Evolutionary conservation across 495 filamentous ascomycete species (phyloP), one percentile per base, ranked within the genome.

Genomic region (Trichodelitschia bisporula): DNA sequence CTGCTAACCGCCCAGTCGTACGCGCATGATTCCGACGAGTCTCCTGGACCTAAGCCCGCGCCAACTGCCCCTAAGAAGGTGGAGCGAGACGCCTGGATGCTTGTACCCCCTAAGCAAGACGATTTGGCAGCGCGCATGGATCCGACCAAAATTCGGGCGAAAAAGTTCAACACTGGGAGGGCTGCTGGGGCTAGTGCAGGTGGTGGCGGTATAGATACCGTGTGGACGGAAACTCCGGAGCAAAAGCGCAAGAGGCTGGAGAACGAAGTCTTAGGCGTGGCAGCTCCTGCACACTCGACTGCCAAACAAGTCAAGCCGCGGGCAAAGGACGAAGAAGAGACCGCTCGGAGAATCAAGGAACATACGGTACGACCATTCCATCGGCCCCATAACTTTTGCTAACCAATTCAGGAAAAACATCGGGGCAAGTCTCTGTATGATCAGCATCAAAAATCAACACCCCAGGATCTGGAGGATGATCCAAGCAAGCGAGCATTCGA

Each of bases 181-280:
- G 61, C 60, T 2, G 58, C 60, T 4, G 29, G 29, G 14, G 6
- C 26, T 5, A 8, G 6, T 8, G 14, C 6, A 8, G 46, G 17
- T 3, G 42, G 25, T 10, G 40, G 47, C 1, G 57, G 71, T 33
- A 62, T 56, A 39, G 61, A 69, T 5, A 24, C 6, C 21, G 61
- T 82, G 15, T 97, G 86, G 86, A 79, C 77, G 0, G 86, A 97
- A 43, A 90, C 78, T 3, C 77, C 83, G 1, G 78, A 84, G 40
- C 64, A 93, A 45, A 89, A 86, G 44, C 64, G 70, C 31, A 66
- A 72, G 43, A 58, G 86, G 12, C 49, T 97, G 3, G 69, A 69
- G 40, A 69, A 91, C 48, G 67, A 86, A 38, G 69, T 92, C n/a
- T 61, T 97, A 42, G 86, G 86, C 2, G 58, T 84, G 0, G 46